Evolutionary conservation across 768 basidiomycete genomes (phyloP), one percentile per base, ranked within the genome.

Genomic region (Asterophora lycoperdoides): DNA sequence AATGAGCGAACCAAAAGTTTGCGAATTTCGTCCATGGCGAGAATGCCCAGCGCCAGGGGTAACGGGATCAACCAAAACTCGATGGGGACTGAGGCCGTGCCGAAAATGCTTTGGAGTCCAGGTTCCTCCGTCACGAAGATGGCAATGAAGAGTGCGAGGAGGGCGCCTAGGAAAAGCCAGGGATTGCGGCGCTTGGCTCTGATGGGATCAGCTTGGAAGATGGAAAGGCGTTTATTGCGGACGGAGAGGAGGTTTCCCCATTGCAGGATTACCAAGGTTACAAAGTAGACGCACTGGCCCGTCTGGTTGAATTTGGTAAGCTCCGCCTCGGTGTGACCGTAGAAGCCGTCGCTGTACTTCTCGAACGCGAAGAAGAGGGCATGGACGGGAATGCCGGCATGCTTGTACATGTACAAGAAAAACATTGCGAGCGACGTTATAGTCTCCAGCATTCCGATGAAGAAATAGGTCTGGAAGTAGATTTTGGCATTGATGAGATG

Each of bases 61-160:
- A 77, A 71, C 1, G 76, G 75, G 23, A 74, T 61, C 11, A 72
- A 65, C 76, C 76, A 78, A 58, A 75, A 78, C 68, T 69, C 73
- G 2, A 64, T 57, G 1, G 72, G 75, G 20, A 77, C 75, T 5
- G 71, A 69, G 1, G 68, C 57, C 3, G 75, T 78, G 2, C 28
- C 30, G 43, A 78, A 78, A 19, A 77, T 72, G 0, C 37, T 19
- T 44, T 76, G 71, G n/a, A 78, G 53, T 2, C 74, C 74, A 5
- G 58, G 64, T 1, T 74, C 76, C 32, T 78, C 64, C 1, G 77
- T 54, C 0, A 73, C 73, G 46, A 78, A 68, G 20, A 78, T 56
- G 13, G 65, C 66, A 11, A 75, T 76, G 1, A 60, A 64, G 48
- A 64, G 35, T 68, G 61, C 18, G 2, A 65, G 64, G 26, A 56